phyloP scores from a whole-genome alignment of 345 rosid species.

The Lagerstroemia speciosa region DNA sequence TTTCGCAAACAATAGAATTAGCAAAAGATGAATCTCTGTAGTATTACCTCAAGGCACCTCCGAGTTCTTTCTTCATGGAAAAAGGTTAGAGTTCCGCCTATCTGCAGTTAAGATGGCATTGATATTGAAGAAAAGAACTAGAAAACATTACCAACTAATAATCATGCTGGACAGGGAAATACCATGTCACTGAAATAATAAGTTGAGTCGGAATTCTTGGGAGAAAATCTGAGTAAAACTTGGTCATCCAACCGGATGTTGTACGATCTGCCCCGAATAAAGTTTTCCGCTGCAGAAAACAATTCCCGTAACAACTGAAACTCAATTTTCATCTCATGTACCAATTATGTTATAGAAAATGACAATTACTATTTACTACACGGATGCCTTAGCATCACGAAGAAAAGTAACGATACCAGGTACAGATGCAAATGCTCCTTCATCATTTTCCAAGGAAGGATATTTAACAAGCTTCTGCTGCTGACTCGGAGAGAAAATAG shows the following conservation, averaged over 20 bases:
- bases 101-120: constrained; percentile 35
- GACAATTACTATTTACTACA: background rate
- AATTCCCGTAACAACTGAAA: constrained; percentile 33
- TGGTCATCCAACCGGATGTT: constrained; percentile 90
- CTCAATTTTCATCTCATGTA: constrained; percentile 14
- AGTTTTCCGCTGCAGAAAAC: constrained; percentile 86
- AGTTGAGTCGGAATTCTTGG: constrained; percentile 77
- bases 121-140: constrained; percentile 9
- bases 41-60: constrained; percentile 88
- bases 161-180: constrained; percentile 8
- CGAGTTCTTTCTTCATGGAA: constrained; percentile 80
- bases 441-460: constrained; percentile 27
- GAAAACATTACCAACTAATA: background rate
- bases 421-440: constrained; percentile 37
- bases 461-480: constrained; percentile 35
- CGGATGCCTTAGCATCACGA: background rate
- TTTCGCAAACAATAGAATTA: background rate
- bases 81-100: constrained; percentile 93
- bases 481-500: constrained; percentile 33
- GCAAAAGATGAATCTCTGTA: background rate
- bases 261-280: constrained; percentile 93
- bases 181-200: constrained; percentile 96
- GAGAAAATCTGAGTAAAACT: constrained; percentile 87
- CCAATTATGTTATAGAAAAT: constrained; percentile 1
- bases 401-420: constrained; percentile 41